phyloP scores from a whole-genome alignment of 2,329 filamentous ascomycete genomes.

The Ophioceras dolichostomum region DNA sequence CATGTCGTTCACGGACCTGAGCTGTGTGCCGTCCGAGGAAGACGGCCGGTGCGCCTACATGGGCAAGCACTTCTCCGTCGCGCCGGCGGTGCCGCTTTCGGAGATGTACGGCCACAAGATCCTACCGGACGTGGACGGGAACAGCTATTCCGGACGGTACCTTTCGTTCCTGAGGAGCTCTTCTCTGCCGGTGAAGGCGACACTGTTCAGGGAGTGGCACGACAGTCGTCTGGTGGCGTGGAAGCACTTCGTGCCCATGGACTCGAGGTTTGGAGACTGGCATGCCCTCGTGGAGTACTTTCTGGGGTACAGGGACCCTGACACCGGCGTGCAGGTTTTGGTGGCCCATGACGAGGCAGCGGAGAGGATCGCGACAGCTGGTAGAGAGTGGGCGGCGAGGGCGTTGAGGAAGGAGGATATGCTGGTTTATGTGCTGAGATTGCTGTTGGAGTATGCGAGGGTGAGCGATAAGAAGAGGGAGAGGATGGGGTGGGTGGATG shows the following conservation, averaged over 20 bases:
- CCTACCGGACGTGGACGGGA: constrained; percentile 66
- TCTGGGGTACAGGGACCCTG: constrained; percentile 39
- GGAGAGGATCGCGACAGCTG: constrained; percentile 50
- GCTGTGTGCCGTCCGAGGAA: constrained; percentile 25
- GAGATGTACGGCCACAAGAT: constrained; percentile 53
- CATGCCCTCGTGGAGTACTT: constrained; percentile 68
- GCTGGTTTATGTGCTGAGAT: constrained; percentile 54
- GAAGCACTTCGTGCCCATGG: constrained; percentile 74
- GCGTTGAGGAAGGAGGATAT: constrained; percentile 62
- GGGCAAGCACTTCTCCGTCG: constrained; percentile 27
- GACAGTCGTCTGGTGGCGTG: constrained; percentile 62
- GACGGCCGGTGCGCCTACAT: constrained; percentile 34
- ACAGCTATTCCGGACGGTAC: constrained; percentile 58
- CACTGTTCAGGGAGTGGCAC: constrained; percentile 72
- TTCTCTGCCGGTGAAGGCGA: constrained; percentile 63
- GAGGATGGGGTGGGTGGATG: constrained; percentile 41
- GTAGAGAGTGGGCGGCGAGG: constrained; percentile 55
- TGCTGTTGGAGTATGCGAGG: constrained; percentile 52
- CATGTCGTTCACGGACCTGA: constrained; percentile 40
- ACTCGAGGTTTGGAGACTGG: constrained; percentile 59
- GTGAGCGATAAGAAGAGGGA: constrained; percentile 38
- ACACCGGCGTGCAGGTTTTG: constrained; percentile 9
- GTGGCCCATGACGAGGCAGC: constrained; percentile 41
- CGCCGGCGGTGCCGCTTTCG: constrained; percentile 26
- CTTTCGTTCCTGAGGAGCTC: constrained; percentile 57